Conservation (phyloP, 2,329 filamentous ascomycete species). For the Dothiorella sarmentorum region DNA sequence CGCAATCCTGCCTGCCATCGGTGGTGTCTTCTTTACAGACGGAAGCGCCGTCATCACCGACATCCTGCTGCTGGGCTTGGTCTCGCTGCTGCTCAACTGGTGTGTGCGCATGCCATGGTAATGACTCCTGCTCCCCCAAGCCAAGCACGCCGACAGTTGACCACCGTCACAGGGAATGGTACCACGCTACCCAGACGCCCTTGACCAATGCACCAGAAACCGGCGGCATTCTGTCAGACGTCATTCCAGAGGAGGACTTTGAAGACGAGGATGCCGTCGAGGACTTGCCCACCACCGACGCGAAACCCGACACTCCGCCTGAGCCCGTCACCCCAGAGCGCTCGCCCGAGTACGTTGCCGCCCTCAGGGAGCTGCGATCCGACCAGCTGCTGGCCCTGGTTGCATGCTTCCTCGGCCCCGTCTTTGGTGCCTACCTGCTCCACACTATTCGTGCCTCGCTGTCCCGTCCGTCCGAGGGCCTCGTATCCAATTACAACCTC, state of each 20-base stretch:
- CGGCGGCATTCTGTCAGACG: slow-evolving; percentile 7
- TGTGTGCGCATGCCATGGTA: slow-evolving; percentile 87
- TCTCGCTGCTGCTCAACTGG: slow-evolving; percentile 87
- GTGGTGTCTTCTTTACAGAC: slow-evolving; percentile 78
- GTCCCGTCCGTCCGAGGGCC: slow-evolving; percentile 75
- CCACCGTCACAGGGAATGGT: slow-evolving; percentile 46
- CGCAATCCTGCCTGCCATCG: slow-evolving; percentile 81
- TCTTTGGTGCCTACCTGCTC: slow-evolving; percentile 77
- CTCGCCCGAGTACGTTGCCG: slow-evolving; percentile 36
- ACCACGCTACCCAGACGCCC: slow-evolving; percentile 45
- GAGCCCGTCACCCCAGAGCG: neutral
- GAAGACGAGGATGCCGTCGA: slow-evolving; percentile 21
- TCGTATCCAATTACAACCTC: slow-evolving; percentile 90
- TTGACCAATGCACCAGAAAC: neutral
- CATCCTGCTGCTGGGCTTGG: slow-evolving; percentile 72
- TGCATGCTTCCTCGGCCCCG: slow-evolving; percentile 75
- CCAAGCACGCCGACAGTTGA: neutral
- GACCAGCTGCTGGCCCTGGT: slow-evolving; percentile 73
- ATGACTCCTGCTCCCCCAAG: slow-evolving; percentile 26
- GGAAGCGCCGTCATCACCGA: slow-evolving; percentile 82
- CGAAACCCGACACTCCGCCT: neutral
- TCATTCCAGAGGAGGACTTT: slow-evolving; percentile 32
- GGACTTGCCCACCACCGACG: neutral
- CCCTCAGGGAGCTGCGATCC: slow-evolving; percentile 62
- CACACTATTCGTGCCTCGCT: slow-evolving; percentile 78